Percentiles rank a stretch among this genome's conserved stretches.
These are phyloP conservation scores for Blastobotrys serpentis DNA, from an alignment of 1,139 yeast genomes.

Conservation along the genomic window DNA sequence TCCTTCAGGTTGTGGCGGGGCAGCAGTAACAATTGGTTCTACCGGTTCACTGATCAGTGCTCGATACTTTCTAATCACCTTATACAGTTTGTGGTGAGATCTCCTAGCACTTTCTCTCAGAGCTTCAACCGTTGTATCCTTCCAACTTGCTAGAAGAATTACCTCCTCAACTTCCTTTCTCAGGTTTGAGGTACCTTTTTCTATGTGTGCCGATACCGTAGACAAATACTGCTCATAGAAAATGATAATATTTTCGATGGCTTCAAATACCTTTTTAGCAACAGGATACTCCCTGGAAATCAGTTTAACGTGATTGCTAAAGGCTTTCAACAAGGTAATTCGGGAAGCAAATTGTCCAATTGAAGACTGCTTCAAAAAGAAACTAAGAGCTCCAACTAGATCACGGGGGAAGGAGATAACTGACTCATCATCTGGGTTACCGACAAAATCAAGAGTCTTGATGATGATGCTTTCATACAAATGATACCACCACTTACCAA, in stretches of 20 bases:
- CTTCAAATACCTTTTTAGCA: slow-evolving; percentile 36
- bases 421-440: slow-evolving; percentile 30
- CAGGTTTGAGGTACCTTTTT: slow-evolving; percentile 49
- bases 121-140: slow-evolving; percentile 91
- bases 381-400: slow-evolving; percentile 66
- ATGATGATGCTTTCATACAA: slow-evolving; percentile 66
- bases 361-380: slow-evolving; percentile 73
- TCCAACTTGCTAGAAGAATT: slow-evolving; percentile 91
- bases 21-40: slow-evolving; percentile 57
- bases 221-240: slow-evolving; percentile 67
- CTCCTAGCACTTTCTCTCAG: slow-evolving; percentile 88
- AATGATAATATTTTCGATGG: slow-evolving; percentile 60
- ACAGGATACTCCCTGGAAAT: slow-evolving; percentile 18
- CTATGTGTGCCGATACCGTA: slow-evolving; percentile 48
- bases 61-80: slow-evolving; percentile 80
- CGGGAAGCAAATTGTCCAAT: slow-evolving; percentile 70
- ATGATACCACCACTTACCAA: slow-evolving; percentile 91
- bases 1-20: slow-evolving; percentile 8
- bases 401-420: slow-evolving; percentile 40
- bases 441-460: slow-evolving; percentile 28
- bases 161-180: slow-evolving; percentile 83
- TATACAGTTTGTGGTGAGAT: slow-evolving; percentile 82
- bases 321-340: slow-evolving; percentile 59
- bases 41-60: slow-evolving; percentile 56
- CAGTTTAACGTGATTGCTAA: slow-evolving; percentile 48